Base-by-base conservation (phyloP, 192 early-diverging fungal species). In the Chytriomyces sp. region DNA sequence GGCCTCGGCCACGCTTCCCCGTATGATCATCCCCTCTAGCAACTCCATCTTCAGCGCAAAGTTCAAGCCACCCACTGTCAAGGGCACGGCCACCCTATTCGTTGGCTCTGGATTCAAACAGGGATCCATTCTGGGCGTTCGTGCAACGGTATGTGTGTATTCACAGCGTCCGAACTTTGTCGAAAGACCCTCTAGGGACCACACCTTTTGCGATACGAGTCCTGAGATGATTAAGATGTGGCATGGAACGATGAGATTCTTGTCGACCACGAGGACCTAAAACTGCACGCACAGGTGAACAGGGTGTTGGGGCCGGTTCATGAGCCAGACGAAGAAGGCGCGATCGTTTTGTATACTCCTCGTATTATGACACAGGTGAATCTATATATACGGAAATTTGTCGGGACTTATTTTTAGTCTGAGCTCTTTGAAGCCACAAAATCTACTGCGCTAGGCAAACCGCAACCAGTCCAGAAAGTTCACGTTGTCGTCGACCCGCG, bases 331-430 rank as follows among this genome's bases (percentile, higher is more conserved):
- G 87, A 86, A 5, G 89, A 91, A 53, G 90, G 88, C 28, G 93
- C 97, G 0, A 85, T 99, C 37, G 85, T 99, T 6, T 73, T 99
- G 7, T 95, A 92, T 80, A 84, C 90, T 55, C 95, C 95, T 0
- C 75, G 82, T 10, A 74, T 44, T 41, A 17, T 67, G 19, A 32
- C 73, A 26, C 63, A 74, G 38, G 66, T 69, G 17, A n/a, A 22
- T 49, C 44, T n/a, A 49, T 3, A 3, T 49, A 49, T n/a, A 49
- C 44, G n/a, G n/a, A n/a, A 49, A n/a, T 49, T 49, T 49, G 44
- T 14, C 8, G 41, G 19, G 34, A 3, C 32, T 37, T 30, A 37
- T 22, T 1, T 7, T n/a, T 38, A 70, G 68, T 75, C 80, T 0
- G 85, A 87, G 41, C 69, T 82, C 26, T 64, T 81, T 7, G 80